phyloP scores from a whole-genome alignment of 805 yeast genomes.

The Yamadazyma laniorum region DNA sequence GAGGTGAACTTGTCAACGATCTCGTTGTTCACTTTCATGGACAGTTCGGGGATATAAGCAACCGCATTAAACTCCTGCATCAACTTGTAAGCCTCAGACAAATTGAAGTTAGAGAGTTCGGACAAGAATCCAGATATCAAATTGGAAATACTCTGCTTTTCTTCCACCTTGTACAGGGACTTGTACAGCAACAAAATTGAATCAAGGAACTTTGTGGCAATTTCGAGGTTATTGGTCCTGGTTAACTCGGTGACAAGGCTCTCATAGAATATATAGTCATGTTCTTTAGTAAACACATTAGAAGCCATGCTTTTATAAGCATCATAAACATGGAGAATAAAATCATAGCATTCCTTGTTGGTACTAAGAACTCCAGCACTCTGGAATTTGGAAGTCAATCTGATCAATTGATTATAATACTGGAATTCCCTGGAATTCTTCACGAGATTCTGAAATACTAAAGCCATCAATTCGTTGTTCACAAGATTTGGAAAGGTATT shows the following conservation, averaged over 20 bases:
- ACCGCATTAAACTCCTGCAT: slow-evolving; percentile 27
- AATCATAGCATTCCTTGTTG: slow-evolving; percentile 23
- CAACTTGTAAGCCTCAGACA: slow-evolving; percentile 23
- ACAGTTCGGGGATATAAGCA: slow-evolving; percentile 35
- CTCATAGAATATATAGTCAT: slow-evolving; percentile 51
- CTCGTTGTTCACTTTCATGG: slow-evolving; percentile 27
- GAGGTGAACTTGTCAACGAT: slow-evolving; percentile 27
- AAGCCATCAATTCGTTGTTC: slow-evolving; percentile 17
- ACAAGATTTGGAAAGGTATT: slow-evolving; percentile 27
- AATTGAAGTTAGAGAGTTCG: slow-evolving; percentile 17
- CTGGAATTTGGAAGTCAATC: slow-evolving; percentile 25
- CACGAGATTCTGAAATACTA: slow-evolving; percentile 16
- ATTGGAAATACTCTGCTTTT: slow-evolving; percentile 31
- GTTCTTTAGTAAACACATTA: slow-evolving; percentile 11
- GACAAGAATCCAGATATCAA: slow-evolving; percentile 46
- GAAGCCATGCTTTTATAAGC: slow-evolving; percentile 27
- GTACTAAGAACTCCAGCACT: slow-evolving; percentile 16
- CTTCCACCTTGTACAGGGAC: slow-evolving; percentile 23
- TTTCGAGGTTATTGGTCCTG: slow-evolving; percentile 45
- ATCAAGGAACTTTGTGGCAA: slow-evolving; percentile 59
- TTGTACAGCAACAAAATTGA: slow-evolving; percentile 45
- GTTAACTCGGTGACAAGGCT: slow-evolving; percentile 52
- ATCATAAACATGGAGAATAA: slow-evolving; percentile 26
- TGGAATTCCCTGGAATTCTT: slow-evolving; percentile 23
- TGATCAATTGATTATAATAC: slow-evolving; percentile 38